Conservation (phyloP, 768 basidiomycete species). For the Gelatoporia subvermispora region DNA sequence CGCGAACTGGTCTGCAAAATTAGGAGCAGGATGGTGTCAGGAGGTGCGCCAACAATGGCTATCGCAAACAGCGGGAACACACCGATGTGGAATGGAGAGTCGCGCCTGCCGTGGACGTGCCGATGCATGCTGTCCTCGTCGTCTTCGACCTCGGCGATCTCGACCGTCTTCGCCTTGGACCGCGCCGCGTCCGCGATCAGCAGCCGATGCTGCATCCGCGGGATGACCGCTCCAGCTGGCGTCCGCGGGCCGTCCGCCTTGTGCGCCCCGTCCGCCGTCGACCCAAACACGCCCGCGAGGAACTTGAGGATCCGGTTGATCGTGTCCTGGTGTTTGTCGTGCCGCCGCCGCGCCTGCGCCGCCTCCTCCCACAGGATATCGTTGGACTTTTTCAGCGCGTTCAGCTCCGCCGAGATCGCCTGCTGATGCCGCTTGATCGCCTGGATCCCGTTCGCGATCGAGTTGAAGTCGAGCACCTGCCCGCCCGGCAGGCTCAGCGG, state of each 20-base stretch:
- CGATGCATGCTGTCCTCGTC: constrained; percentile 23
- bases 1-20: constrained; percentile 33
- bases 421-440: constrained; percentile 91
- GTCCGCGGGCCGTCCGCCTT: constrained; percentile 30
- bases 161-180: constrained; percentile 32
- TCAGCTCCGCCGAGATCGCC: constrained; percentile 84
- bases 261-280: constrained; percentile 29
- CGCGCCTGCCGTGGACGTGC: constrained; percentile 1
- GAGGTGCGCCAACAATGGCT: neutral
- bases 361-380: constrained; percentile 93
- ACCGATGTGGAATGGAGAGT: constrained; percentile 10
- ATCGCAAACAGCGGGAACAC: neutral
- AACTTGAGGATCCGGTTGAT: constrained; percentile 95
- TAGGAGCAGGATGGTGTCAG: neutral
- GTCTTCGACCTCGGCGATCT: constrained; percentile 37
- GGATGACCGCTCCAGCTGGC: constrained; percentile 39
- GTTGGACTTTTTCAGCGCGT: constrained; percentile 83
- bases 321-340: constrained; percentile 93
- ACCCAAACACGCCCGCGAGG: constrained; percentile 86
- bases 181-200: constrained; percentile 58
- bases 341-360: constrained; percentile 65
- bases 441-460: constrained; percentile 76
- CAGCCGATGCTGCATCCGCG: constrained; percentile 48
- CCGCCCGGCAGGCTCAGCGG: constrained; percentile 29
- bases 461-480: constrained; percentile 69